Evolutionary conservation across 164 flowering plant species (phyloP), one percentile per base, ranked within the genome.

Genomic region (Stephania cephalantha): DNA sequence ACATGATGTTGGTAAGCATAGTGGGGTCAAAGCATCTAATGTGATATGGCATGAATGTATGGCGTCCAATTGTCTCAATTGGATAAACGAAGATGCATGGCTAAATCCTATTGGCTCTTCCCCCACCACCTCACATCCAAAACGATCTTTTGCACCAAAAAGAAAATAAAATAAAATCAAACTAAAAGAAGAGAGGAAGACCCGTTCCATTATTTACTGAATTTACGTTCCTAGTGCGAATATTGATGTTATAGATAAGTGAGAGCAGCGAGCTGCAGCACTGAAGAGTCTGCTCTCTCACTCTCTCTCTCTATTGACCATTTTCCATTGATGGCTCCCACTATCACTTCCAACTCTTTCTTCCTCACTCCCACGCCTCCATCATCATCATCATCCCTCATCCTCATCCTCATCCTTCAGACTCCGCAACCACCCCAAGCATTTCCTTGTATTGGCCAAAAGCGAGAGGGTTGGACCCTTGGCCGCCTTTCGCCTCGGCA

Each of bases 291-390:
- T 69, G 20, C 13, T 15, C 25, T 25, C 0, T 25, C 25, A 0
- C 25, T 25, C 25, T 25, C 0, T 1, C 10, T 53, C 67, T 31
- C 10, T 45, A 0, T 20, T 44, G 25, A 25, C 65, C 42, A 7
- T 55, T 68, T 52, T 64, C 9, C 29, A 4, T 65, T 44, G 69
- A 91, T 91, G 94, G 91, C 98, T 80, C 86, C 90, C n/a, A 71
- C 90, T 42, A 87, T 90, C 70, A 78, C 88, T 63, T 92, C 97
- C 82, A 86, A 87, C 70, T 86, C 93, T 13, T 89, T 90, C 67
- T 86, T 86, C 72, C 78, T 85, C 46, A 85, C 80, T 53, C 77
- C 88, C 17, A 63, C 89, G 0, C 88, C 87, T 35, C 86, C 48
- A 18, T 74, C 88, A 1, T 35, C 42, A 25, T 25, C 25, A 35